These are phyloP conservation scores for Colletotrichum nymphaeae DNA, from an alignment of 2,329 filamentous ascomycete species.

Conservation along the genomic window DNA sequence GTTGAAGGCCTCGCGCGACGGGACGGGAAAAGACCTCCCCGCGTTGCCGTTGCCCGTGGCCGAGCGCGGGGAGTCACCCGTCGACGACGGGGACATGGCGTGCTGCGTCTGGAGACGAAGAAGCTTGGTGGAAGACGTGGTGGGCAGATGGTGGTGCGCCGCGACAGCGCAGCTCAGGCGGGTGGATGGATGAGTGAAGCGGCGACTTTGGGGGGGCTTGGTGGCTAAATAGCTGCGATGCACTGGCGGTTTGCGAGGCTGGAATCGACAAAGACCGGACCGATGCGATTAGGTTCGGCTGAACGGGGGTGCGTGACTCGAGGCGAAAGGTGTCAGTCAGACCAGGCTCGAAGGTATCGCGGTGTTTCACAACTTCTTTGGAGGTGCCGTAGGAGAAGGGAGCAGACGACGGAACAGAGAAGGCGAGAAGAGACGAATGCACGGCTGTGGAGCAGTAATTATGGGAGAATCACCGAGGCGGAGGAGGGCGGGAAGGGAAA, in stretches of 20 bases:
- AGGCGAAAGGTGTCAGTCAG: slow-evolving; percentile 10
- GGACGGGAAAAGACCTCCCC: slow-evolving; percentile 57
- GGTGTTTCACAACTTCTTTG: slow-evolving; percentile 14
- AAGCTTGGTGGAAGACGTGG: slow-evolving; percentile 38
- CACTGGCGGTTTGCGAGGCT: neutral
- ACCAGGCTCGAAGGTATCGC: slow-evolving; percentile 21
- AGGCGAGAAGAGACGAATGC: slow-evolving; percentile 13
- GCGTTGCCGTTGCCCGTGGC: slow-evolving; percentile 49
- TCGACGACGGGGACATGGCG: slow-evolving; percentile 65
- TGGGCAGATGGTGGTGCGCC: slow-evolving; percentile 33
- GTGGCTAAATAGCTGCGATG: neutral
- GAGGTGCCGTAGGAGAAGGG: neutral
- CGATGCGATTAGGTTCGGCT: neutral
- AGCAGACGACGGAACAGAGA: slow-evolving; percentile 17
- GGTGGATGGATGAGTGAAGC: neutral
- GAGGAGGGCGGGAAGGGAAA: neutral
- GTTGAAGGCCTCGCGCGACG: slow-evolving; percentile 59
- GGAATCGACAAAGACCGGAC: neutral
- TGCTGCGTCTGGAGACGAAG: slow-evolving; percentile 40
- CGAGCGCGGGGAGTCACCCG: slow-evolving; percentile 63
- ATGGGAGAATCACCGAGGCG: slow-evolving; percentile 20
- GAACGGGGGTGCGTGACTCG: neutral
- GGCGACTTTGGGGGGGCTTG: neutral
- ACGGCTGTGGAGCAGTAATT: slow-evolving; percentile 36
- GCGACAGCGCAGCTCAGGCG: slow-evolving; percentile 28